Evolutionary conservation across 768 basidiomycete species (phyloP), one percentile per base, ranked within the genome.

Genomic region (Collybia mongolica): DNA sequence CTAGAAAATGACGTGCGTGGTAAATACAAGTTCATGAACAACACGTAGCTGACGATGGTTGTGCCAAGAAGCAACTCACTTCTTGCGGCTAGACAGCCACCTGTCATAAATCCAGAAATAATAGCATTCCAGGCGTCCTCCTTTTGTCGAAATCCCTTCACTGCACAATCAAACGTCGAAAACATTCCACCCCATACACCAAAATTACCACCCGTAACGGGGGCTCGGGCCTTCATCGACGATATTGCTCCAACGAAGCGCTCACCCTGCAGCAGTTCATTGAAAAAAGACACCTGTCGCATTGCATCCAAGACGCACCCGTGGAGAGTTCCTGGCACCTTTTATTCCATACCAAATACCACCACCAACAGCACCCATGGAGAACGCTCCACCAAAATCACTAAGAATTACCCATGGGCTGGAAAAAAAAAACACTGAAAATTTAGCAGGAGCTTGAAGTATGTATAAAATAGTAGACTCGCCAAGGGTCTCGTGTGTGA

Each of bases 91-190:
- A 98, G 72, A 67, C 91, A 95, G 48, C 97, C 97, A 70, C 97
- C 97, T 8, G 97, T 98, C 85, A 97, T 82, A 74, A 99, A 99
- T 39, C 97, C 97, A 20, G 94, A 93, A 45, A 97, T 88, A 61
- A 99, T 98, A 37, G 94, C 94, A 65, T 99, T 99, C 94, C 94
- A 99, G 45, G 96, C 90, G 68, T 97, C 95, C 71, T 97, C 94
- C 67, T 98, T 97, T 74, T 97, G 93, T 66, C 94, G 80, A 76
- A 84, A 92, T 12, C 93, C 92, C 72, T 99, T 98, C 59, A 99
- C 89, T 0, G 94, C 94, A 68, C 97, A 99, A 69, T 98, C 97
- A 60, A 97, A 99, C 28, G 93, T 90, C 39, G 94, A 98, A 69
- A 99, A 99, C 84, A 99, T 89, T 58, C 96, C 97, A 65, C 96